Evolutionary conservation across 306 rosid species (phyloP), one percentile per base, ranked within the genome.

Genomic region (Glycine tomentella): DNA sequence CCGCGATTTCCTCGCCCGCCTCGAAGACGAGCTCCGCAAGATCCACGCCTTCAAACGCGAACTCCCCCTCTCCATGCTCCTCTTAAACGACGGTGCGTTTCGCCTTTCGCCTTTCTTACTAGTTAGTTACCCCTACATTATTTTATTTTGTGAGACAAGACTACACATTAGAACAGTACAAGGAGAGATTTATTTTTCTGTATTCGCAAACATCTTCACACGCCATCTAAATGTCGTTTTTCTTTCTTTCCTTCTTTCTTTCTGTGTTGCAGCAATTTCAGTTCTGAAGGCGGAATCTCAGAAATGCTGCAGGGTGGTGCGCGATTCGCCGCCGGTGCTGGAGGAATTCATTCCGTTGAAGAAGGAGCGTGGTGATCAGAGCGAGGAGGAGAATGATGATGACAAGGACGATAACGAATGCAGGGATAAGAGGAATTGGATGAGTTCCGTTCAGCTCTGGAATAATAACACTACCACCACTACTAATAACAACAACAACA

Each of bases 381-480:
- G 73, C 46, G 84, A 86, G 16, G 88, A 83, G 14, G 49, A 57
- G 42, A 88, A 7, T 15, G 0, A 15, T 15, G 25, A 55, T 55
- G 3, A 50, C 4, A 16, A 56, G 3, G 8, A 16, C 33, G 3
- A 8, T 14, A 89, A 84, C 20, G 97, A 92, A 82, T 87, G 78
- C 83, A 85, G 79, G 73, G 99, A 95, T 79, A 95, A 95, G 92
- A 93, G 86, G 92, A 90, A 85, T 66, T 95, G 99, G 99, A 89
- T 95, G 99, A 95, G 98, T 80, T 93, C 99, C 17, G 97, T 95
- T 76, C 98, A 93, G 94, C 92, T 95, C 0, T 95, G 99, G 98
- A 91, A 87, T 76, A 63, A 36, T 75, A 38, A 38, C 44, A 38
- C 44, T 5, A 79, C 86, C 38, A 78, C 74, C 9, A 67, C 66